Conservation (phyloP, 164 flowering plant species). For the Aristolochia californica region DNA sequence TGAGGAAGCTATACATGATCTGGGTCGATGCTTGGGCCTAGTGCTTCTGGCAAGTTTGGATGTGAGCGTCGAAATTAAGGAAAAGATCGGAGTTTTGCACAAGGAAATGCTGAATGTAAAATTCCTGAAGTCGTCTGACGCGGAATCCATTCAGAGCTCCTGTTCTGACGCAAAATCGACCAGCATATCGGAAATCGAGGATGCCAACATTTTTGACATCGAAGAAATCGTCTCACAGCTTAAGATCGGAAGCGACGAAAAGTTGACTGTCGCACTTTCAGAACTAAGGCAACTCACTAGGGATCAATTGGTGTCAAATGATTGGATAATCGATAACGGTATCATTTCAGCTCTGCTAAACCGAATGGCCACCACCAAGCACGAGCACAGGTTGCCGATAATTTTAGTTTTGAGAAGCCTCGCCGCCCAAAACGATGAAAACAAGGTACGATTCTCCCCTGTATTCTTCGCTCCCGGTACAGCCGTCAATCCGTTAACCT, state of each 20-base stretch:
- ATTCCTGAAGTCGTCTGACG: conserved; percentile 11
- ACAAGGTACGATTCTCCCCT: conserved; percentile 31
- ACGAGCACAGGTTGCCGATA: conserved; percentile 26
- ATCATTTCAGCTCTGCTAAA: conserved; percentile 37
- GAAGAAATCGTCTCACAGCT: conserved; percentile 45
- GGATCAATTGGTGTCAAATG: conserved; percentile 16
- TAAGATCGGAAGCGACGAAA: conserved; percentile 42
- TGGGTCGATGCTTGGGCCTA: conserved; percentile 58
- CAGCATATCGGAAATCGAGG: conserved; percentile 9
- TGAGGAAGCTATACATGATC: conserved; percentile 27
- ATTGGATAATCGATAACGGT: conserved; percentile 41
- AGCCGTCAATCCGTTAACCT: no score
- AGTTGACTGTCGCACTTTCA: conserved; percentile 29
- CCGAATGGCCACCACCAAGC: conserved; percentile 40
- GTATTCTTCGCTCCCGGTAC: no score
- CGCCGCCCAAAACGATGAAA: conserved; percentile 19
- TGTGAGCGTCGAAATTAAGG: conserved; percentile 23
- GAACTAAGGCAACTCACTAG: conserved; percentile 23
- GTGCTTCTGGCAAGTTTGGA: conserved; percentile 34
- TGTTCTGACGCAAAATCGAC: conserved; percentile 2
- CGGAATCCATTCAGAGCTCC: conserved; percentile 9
- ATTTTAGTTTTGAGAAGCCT: conserved; percentile 37
- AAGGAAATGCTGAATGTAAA: conserved; percentile 30
- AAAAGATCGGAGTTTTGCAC: conserved; percentile 29
- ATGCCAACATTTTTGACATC: conserved; percentile 7